Evolutionary conservation across 1,139 yeast species (phyloP).

Genomic region (Kodamaea ohmeri): DNA sequence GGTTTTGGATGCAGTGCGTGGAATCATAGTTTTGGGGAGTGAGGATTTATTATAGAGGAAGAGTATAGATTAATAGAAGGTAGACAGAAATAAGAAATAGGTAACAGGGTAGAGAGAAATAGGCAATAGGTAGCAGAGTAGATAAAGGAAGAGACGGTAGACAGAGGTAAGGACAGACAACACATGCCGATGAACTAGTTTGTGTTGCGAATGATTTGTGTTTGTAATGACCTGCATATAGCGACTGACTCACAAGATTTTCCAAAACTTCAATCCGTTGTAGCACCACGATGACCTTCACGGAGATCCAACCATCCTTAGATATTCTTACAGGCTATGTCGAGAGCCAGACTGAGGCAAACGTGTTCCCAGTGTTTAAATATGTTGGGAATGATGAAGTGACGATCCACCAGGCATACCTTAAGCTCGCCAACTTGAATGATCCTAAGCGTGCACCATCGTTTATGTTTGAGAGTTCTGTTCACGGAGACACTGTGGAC

Average conservation of each 20-base stretch:
- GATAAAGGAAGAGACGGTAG: too few species aligned
- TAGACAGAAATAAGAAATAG: not conserved
- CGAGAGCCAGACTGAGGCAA: slow-evolving; percentile 42
- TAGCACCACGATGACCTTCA: slow-evolving; percentile 7
- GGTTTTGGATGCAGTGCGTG: slow-evolving; percentile 34
- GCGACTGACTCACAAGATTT: slow-evolving; percentile 1
- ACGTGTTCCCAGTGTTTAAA: slow-evolving; percentile 77
- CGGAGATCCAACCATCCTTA: slow-evolving; percentile 58
- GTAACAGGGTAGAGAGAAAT: too few species aligned
- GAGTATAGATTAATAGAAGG: not conserved
- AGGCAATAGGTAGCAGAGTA: too few species aligned
- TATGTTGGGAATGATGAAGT: slow-evolving; percentile 72
- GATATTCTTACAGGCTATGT: slow-evolving; percentile 48
- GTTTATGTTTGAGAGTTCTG: slow-evolving; percentile 83
- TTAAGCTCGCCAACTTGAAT: slow-evolving; percentile 75
- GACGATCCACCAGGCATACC: slow-evolving; percentile 87
- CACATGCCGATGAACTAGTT: not conserved
- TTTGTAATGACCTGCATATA: slow-evolving; percentile 4
- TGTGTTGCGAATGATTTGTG: not conserved
- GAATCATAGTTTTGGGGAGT: slow-evolving; percentile 29
- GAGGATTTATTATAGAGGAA: slow-evolving; percentile 6
- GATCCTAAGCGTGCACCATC: slow-evolving; percentile 59
- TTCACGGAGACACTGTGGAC: slow-evolving; percentile 84
- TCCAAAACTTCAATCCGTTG: not conserved
- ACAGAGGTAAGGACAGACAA: not conserved